Evolutionary conservation across 352 stramenopile genomes (phyloP), one percentile per base, ranked within the genome.

Genomic region (Globisporangium emineosum): DNA sequence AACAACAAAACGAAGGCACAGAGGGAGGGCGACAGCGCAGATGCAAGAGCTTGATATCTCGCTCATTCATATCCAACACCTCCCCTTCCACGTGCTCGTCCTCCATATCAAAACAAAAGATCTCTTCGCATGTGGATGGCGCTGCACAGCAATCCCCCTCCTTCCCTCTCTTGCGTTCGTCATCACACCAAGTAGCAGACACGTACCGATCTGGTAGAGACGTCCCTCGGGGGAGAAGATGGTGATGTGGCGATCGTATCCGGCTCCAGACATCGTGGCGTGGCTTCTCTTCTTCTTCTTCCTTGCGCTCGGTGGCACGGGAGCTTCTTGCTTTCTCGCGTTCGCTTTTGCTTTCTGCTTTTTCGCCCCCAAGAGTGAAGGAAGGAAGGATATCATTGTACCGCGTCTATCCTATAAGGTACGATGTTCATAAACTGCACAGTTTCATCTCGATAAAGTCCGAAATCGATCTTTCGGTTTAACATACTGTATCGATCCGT

Each of bases 171-270:
- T 3, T 37, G 27, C 25, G 51, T 1, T 35, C 29, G 29, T 5
- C 21, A 29, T n/a, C 21, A 49, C 12, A 7, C 29, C 25, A 27
- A 5, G 17, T 19, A 57, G 25, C 33, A 47, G 17, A 6, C 40
- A 76, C 79, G 59, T 55, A 96, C 88, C 88, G 67, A 98, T 98
- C 85, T 99, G 98, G 77, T 99, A 99, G 50, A 99, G 88, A 25
- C 97, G 88, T 47, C 98, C 98, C 74, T 99, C 96, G 10, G 98
- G 97, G 62, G 95, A 99, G 79, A 99, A 99, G 75, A 99, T 99
- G 51, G 97, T 99, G 76, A 99, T 94, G 76, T 96, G 82, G 71
- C 89, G 83, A 68, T 97, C 89, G 76, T 97, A 97, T 89, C 85
- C 88, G 75, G 91, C 86, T 72, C 86, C 83, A 67, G 89, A 69